Conservation (phyloP, 202 grass and related monocot species). For the Zizania palustris region DNA sequence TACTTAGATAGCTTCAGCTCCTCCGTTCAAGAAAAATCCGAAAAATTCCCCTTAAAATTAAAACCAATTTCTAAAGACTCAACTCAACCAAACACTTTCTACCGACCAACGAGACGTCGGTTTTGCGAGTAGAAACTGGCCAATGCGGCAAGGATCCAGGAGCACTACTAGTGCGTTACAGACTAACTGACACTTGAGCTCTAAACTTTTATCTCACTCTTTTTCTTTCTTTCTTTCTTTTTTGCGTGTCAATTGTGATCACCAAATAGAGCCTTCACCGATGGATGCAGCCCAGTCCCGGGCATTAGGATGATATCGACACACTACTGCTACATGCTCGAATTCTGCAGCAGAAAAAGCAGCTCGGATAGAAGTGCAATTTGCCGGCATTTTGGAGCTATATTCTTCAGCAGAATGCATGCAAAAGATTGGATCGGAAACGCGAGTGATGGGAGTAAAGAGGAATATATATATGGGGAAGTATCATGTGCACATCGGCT, state of each 20-base stretch:
- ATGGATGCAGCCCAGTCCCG: not conserved
- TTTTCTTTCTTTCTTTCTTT: too few relatives aligned
- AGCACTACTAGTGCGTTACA: conserved; percentile 40
- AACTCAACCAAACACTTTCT: too few relatives aligned
- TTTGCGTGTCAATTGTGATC: not conserved
- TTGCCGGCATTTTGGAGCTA: not conserved
- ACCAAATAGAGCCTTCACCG: conserved; percentile 27
- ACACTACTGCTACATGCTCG: not conserved
- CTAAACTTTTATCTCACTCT: not conserved
- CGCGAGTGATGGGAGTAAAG: too few relatives aligned
- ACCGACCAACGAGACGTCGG: too few relatives aligned
- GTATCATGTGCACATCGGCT: too few relatives aligned
- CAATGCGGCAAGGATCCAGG: not conserved
- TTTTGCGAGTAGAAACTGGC: conserved; percentile 6
- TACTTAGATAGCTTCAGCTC: too few relatives aligned
- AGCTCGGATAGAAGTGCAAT: not conserved
- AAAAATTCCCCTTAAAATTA: too few relatives aligned
- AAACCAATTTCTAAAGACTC: too few relatives aligned
- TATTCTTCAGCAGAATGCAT: not conserved
- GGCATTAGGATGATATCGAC: not conserved
- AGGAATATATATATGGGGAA: too few relatives aligned
- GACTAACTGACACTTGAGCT: not conserved
- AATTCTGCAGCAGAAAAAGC: not conserved
- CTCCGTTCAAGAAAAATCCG: too few relatives aligned
- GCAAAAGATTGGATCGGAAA: not conserved